Evolutionary conservation across 768 basidiomycete species (phyloP), one percentile per base, ranked within the genome.

Genomic region (Naganishia kalamii): DNA sequence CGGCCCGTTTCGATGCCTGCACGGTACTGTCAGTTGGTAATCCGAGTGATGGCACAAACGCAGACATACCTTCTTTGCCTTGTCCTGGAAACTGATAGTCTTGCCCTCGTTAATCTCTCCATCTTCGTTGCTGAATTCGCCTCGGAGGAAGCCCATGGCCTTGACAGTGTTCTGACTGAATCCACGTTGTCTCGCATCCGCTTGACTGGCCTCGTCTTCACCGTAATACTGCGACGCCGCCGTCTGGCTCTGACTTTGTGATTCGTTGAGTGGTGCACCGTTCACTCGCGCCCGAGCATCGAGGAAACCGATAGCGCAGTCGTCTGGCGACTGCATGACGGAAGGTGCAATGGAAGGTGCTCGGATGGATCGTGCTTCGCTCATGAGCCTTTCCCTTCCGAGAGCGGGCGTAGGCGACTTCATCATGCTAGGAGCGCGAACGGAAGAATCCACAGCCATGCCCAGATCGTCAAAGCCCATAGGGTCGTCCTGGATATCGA

Each of bases 101-200:
- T 85, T 88, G 33, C 86, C 85, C 65, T 81, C 81, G 13, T 76
- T 77, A 40, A 48, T 43, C 19, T 50, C 33, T n/a, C 46, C 64
- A 35, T 65, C 64, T 12, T 63, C 63, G 30, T 43, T 68, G 15
- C 30, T 82, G 59, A 93, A 79, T 72, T 90, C 88, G 68, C 82
- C 82, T 66, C 88, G 84, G 59, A 94, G 81, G 70, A 94, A 80
- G 27, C 83, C 81, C 40, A 93, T 79, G 0, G 92, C 92, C 74
- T 88, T 90, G 61, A 89, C 82, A 0, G 92, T 96, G 73, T 93
- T 93, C 80, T 85, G 87, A 79, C 90, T 91, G 77, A 88, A 92
- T 50, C 77, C 71, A 13, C 68, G 62, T 64, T 65, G 62, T 21
- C 47, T 50, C 33, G 62, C 54, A 57, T 57, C 54, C 10, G 54